A percentile compares a stretch with the other conserved stretches of the same genome.
Evolutionary conservation across 1,139 yeast genomes (phyloP).

Genomic region (Chernovozyma aurita): DNA sequence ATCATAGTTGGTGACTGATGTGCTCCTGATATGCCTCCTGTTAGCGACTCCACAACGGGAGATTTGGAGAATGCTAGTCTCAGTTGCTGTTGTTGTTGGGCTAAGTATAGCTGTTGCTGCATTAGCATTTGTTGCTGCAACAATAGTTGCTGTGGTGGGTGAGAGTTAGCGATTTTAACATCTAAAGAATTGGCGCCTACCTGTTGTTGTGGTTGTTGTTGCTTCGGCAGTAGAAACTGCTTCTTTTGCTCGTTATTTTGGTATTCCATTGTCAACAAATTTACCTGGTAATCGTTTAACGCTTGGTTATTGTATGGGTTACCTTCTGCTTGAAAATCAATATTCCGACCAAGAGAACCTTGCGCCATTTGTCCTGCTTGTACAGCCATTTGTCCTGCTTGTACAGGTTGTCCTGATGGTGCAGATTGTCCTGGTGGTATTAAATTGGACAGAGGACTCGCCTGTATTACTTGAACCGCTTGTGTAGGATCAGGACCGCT

Average conservation of each 20-base stretch:
- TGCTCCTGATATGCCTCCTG: no score
- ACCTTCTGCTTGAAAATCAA: not conserved
- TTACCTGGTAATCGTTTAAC: slow-evolving; percentile 22
- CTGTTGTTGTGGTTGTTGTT: no score
- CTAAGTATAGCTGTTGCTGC: not conserved
- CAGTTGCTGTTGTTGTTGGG: slow-evolving; percentile 3
- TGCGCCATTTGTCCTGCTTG: no score
- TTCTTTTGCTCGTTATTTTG: slow-evolving; percentile 24
- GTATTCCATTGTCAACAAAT: slow-evolving; percentile 22
- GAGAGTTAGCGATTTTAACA: no score
- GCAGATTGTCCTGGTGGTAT: not conserved
- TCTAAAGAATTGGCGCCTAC: no score
- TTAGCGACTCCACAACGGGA: no score
- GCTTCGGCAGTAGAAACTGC: slow-evolving; percentile 21
- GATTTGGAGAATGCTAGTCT: not conserved
- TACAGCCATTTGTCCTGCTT: no score
- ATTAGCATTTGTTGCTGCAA: slow-evolving; percentile 2
- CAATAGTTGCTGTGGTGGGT: slow-evolving; percentile 1
- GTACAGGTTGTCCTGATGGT: not conserved
- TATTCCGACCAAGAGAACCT: not conserved
- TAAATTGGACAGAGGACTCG: not conserved
- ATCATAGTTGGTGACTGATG: no score
- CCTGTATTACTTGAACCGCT: not conserved
- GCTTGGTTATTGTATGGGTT: slow-evolving; percentile 12
- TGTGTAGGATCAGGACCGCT: not conserved